Conservation (phyloP, 2,329 filamentous ascomycete species). For the Cryphonectria naterciae region DNA sequence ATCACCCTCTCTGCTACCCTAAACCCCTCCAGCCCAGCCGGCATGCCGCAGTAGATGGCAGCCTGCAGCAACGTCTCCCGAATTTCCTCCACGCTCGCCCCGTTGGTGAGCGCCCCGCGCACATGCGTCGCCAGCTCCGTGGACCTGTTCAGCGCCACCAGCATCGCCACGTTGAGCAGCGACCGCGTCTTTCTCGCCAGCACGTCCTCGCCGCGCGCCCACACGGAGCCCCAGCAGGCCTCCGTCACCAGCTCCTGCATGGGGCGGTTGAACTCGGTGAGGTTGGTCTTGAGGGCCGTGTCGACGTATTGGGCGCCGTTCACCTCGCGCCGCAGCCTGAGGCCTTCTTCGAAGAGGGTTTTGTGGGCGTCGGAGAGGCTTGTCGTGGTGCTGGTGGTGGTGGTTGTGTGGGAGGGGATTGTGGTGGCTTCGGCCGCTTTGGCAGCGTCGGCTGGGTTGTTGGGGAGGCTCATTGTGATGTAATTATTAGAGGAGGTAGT, state of each 20-base stretch:
- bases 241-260: constrained; percentile 68
- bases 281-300: constrained; percentile 56
- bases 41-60: constrained; percentile 49
- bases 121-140: constrained; percentile 65
- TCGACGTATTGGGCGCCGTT: constrained; percentile 66
- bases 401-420: background rate
- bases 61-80: constrained; percentile 59
- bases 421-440: background rate
- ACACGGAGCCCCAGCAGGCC: constrained; percentile 66
- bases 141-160: constrained; percentile 58
- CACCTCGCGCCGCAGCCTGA: constrained; percentile 63
- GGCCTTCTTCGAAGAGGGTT: constrained; percentile 62
- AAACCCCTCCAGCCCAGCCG: constrained; percentile 48
- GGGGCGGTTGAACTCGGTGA: constrained; percentile 61
- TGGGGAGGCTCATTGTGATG: constrained; percentile 31
- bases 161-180: constrained; percentile 68
- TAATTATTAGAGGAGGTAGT: background rate
- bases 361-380: constrained; percentile 48
- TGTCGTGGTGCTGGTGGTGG: constrained; percentile 17
- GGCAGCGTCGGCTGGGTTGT: background rate
- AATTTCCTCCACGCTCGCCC: constrained; percentile 64
- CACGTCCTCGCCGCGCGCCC: constrained; percentile 63
- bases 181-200: constrained; percentile 64
- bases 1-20: constrained; percentile 39
- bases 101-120: constrained; percentile 66